Base-by-base conservation (phyloP, 2,329 filamentous ascomycete genomes). In the Nemania sp. region DNA sequence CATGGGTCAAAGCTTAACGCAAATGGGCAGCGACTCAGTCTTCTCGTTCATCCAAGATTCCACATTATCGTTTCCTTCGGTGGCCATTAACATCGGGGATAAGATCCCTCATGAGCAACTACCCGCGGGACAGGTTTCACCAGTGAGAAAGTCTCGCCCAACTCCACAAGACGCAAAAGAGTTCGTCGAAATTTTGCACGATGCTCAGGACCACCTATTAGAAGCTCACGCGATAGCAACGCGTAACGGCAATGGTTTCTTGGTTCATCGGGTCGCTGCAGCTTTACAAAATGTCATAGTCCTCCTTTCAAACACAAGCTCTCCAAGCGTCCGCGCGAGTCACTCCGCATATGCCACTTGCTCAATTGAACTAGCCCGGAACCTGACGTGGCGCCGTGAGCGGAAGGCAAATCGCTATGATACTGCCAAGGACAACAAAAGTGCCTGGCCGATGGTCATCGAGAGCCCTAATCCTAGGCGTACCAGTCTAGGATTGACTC, bases 21-120 rank as follows among this genome's bases (percentile, higher is more conserved):
- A 91, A 74, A 92, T 97, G 83, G 87, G 90, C 13, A 86, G 87
- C 4, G 93, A 97, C 79, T 90, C 94, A 2, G 91, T 96, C 3
- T 97, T 95, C 78, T 97, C 93, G 20, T 92, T 95, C 10, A 87
- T 98, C 18, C 93, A 95, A 53, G 96, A 99, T 75, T 98, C 96
- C 0, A 97, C 94, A 0, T 90, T 98, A 27, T 97, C 94, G 0
- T 91, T 95, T 67, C 93, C 94, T 1, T 90, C 93, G 0, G 84
- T 95, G 43, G 81, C 82, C 70, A 77, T 80, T 68, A 66, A 75
- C 18, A 66, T 72, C 29, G 74, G 80, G 27, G 85, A 85, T 38
- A 82, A 81, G 68, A 70, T 67, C n/a, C 72, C 74, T 29, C 73
- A 84, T 51, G 78, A 79, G 32, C 70, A 76, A 24, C 80, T 80